A percentile compares a stretch with the other conserved stretches of the same genome.
phyloP scores from a whole-genome alignment of 2,329 filamentous ascomycete species.

The Epichloe festucae region DNA sequence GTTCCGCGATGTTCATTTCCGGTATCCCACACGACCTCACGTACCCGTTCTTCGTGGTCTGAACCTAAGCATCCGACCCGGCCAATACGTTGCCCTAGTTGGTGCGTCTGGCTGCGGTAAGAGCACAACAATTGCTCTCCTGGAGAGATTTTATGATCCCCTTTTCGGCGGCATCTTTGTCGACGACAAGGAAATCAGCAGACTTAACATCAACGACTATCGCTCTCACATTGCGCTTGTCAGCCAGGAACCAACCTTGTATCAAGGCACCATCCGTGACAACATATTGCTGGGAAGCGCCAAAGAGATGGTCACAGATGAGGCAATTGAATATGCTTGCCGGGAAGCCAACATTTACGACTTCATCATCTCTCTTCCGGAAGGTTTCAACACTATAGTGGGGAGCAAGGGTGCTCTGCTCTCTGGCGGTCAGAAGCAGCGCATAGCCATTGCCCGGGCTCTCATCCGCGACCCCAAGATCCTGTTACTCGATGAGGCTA shows the following conservation, averaged over 20 bases:
- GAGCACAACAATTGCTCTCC: constrained; percentile 77
- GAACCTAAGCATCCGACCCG: constrained; percentile 59
- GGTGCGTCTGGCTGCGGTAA: constrained; percentile 94
- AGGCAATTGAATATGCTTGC: constrained; percentile 64
- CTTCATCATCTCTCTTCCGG: constrained; percentile 74
- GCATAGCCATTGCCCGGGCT: constrained; percentile 84
- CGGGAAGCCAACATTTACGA: constrained; percentile 87
- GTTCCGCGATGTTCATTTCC: constrained; percentile 86
- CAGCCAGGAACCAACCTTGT: constrained; percentile 86
- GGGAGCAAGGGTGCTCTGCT: constrained; percentile 78
- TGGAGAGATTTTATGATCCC: constrained; percentile 93
- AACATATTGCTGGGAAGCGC: constrained; percentile 75
- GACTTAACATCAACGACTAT: constrained; percentile 76
- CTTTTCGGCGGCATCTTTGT: constrained; percentile 67
- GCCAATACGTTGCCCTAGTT: constrained; percentile 78
- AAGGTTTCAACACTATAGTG: constrained; percentile 75
- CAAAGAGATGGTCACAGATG: constrained; percentile 54
- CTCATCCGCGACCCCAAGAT: constrained; percentile 85
- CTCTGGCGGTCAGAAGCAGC: constrained; percentile 87
- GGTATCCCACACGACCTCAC: constrained; percentile 82
- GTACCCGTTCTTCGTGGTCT: constrained; percentile 84
- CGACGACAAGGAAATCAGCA: constrained; percentile 70
- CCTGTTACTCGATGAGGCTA: constrained; percentile 71
- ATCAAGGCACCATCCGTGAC: constrained; percentile 81
- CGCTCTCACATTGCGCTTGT: constrained; percentile 75